phyloP scores from a whole-genome alignment of 176 grass and related monocot genomes.

The Miscanthus lutarioriparius region DNA sequence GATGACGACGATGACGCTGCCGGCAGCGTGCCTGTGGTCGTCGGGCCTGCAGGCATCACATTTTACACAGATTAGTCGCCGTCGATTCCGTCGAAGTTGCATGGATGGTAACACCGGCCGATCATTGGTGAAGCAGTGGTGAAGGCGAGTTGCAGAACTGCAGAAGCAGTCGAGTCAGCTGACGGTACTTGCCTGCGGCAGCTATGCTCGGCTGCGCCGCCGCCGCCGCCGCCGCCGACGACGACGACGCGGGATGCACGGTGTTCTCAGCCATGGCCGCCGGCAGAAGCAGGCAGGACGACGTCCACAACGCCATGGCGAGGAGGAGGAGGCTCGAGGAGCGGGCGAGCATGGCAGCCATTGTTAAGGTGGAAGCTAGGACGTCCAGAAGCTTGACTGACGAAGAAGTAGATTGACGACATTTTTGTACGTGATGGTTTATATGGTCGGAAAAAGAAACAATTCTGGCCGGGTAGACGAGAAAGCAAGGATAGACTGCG shows the following conservation, averaged over 20 bases:
- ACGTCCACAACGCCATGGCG: background rate
- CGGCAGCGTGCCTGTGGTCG: background rate
- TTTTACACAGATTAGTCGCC: too few species aligned
- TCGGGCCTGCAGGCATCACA: background rate
- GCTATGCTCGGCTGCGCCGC: background rate
- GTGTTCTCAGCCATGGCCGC: background rate
- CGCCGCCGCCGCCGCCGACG: background rate
- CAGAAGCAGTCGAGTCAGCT: background rate
- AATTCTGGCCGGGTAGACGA: background rate
- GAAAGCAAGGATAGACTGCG: background rate
- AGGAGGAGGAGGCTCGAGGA: background rate
- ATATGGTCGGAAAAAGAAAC: background rate
- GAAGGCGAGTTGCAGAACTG: background rate
- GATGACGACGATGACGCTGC: background rate
- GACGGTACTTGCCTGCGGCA: background rate
- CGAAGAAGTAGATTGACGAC: background rate
- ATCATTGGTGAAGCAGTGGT: too few species aligned
- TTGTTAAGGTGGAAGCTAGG: background rate
- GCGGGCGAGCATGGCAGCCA: background rate
- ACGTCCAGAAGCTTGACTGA: background rate
- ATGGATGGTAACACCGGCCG: too few species aligned
- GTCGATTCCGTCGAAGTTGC: too few species aligned
- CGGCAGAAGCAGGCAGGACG: background rate
- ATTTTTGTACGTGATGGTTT: background rate
- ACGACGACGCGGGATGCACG: background rate